Evolutionary conservation across 2,329 filamentous ascomycete species (phyloP).

Genomic region (Arthrobotrys sphaeroides): DNA sequence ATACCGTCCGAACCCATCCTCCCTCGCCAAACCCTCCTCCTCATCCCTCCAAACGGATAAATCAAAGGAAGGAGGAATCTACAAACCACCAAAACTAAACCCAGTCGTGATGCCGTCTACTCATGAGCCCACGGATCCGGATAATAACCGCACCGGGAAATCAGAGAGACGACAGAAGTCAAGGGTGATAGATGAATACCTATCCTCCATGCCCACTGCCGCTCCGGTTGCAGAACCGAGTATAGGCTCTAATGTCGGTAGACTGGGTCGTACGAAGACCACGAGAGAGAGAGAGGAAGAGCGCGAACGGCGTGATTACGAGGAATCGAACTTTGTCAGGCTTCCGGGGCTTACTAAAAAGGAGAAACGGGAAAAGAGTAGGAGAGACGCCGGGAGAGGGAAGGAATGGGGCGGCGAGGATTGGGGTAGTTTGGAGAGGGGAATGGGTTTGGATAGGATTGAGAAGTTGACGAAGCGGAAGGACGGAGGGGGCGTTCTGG

Average conservation of each 20-base stretch:
- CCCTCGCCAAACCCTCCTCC: conserved; percentile 59
- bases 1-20: conserved; percentile 70
- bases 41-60: not conserved
- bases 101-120: conserved; percentile 78
- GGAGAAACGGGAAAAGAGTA: conserved; percentile 65
- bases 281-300: conserved; percentile 79
- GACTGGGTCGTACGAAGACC: conserved; percentile 72
- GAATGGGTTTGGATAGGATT: conserved; percentile 86
- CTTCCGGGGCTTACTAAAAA: conserved; percentile 89
- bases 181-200: conserved; percentile 88
- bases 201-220: conserved; percentile 78
- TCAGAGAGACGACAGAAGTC: conserved; percentile 71
- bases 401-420: conserved; percentile 76
- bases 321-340: conserved; percentile 90
- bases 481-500: conserved; percentile 69
- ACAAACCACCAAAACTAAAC: conserved; percentile 86
- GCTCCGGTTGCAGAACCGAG: conserved; percentile 86
- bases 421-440: conserved; percentile 76
- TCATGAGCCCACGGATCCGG: conserved; percentile 60
- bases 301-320: conserved; percentile 81
- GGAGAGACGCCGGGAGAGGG: conserved; percentile 70
- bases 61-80: conserved; percentile 74
- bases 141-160: conserved; percentile 68
- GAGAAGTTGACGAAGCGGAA: conserved; percentile 78
- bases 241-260: conserved; percentile 73